These are phyloP conservation scores for Fomitopsis palustris DNA, from an alignment of 1,284 basidiomycete species.

Conservation along the genomic window DNA sequence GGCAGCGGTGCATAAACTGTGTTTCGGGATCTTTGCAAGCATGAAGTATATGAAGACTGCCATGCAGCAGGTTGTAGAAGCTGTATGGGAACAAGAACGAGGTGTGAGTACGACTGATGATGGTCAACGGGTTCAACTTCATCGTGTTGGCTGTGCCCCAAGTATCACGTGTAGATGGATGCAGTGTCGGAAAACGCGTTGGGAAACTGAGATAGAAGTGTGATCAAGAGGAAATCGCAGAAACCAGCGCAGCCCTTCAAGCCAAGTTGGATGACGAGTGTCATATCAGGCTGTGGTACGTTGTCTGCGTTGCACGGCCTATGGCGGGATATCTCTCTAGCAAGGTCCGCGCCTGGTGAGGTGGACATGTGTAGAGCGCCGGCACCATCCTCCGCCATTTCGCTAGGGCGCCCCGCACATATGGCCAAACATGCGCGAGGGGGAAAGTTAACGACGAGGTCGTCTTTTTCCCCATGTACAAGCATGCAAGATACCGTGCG, in stretches of 20 bases:
- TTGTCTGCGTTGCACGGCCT: not conserved
- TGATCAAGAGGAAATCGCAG: not conserved
- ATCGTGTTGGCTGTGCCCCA: not conserved
- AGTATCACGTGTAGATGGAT: not conserved
- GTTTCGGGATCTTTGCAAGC: no score
- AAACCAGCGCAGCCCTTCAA: not conserved
- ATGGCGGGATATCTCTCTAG: not conserved
- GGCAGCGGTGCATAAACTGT: no score
- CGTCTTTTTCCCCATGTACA: not conserved
- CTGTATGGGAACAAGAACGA: no score
- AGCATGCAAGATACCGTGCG: not conserved
- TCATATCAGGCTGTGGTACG: not conserved
- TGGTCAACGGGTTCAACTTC: not conserved
- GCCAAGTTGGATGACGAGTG: not conserved
- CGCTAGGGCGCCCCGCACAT: not conserved
- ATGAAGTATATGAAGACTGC: no score
- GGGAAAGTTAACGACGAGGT: not conserved
- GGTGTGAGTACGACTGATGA: no score
- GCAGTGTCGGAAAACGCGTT: not conserved
- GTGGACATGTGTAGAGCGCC: not conserved
- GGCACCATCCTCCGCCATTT: not conserved
- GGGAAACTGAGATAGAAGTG: not conserved
- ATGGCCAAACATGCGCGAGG: not conserved
- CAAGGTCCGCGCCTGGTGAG: not conserved
- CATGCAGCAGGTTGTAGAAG: no score